phyloP scores from a whole-genome alignment of 306 rosid species.

The Castanospermum australe region DNA sequence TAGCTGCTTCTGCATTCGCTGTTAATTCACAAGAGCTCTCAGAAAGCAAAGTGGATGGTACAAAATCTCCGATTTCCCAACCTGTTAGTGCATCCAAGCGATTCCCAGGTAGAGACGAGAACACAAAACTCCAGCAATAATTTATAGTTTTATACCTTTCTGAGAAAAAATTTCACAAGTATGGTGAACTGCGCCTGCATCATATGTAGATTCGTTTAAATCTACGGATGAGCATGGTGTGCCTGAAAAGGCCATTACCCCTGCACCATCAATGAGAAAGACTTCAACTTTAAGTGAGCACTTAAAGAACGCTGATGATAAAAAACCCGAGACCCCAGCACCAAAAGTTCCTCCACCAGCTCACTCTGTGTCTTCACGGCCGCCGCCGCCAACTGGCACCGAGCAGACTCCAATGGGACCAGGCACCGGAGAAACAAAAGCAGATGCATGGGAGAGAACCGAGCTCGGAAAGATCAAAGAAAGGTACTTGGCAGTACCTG shows the following conservation, averaged over 20 bases:
- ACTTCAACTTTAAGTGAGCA: conserved; percentile 33
- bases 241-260: conserved; percentile 29
- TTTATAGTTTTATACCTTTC: neutral
- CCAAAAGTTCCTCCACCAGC: neutral
- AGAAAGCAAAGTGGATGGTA: conserved; percentile 43
- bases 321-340: conserved; percentile 19
- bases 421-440: conserved; percentile 30
- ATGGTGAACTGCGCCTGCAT: neutral
- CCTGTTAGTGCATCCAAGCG: conserved; percentile 42
- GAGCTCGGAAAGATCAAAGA: conserved; percentile 53
- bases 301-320: neutral
- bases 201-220: conserved; percentile 45
- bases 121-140: neutral
- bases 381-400: conserved; percentile 29
- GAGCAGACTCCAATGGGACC: conserved; percentile 25
- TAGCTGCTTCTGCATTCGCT: conserved; percentile 78
- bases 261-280: conserved; percentile 39
- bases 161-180: neutral
- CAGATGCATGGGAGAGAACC: conserved; percentile 69
- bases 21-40: conserved; percentile 40
- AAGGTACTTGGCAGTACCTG: conserved; percentile 39
- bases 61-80: conserved; percentile 28
- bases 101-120: conserved; percentile 49
- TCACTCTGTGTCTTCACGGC: conserved; percentile 25
- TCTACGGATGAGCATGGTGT: conserved; percentile 36